phyloP scores from a whole-genome alignment of 345 rosid genomes.

The Erysimum cheiranthoides region DNA sequence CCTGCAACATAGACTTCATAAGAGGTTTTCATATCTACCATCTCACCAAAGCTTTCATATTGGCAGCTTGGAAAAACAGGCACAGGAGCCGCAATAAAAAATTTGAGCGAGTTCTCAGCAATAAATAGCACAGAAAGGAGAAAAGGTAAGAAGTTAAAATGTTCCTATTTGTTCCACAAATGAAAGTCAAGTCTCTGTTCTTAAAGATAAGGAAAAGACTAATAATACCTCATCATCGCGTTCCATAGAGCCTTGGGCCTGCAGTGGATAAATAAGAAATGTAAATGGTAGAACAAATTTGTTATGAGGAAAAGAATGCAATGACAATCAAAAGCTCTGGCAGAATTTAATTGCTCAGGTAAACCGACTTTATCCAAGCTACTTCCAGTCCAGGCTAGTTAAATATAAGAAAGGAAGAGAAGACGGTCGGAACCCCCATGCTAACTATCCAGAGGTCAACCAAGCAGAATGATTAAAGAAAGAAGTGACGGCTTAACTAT shows the following conservation, averaged over 20 bases:
- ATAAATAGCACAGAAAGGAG: slow-evolving; percentile 25
- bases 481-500: neutral
- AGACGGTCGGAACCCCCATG: slow-evolving; percentile 2
- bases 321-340: slow-evolving; percentile 6
- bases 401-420: slow-evolving; percentile 29
- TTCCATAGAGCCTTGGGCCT: slow-evolving; percentile 80
- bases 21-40: slow-evolving; percentile 37
- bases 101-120: neutral
- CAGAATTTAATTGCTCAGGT: slow-evolving; percentile 8
- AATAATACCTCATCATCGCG: slow-evolving; percentile 89
- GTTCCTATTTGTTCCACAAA: slow-evolving; percentile 8
- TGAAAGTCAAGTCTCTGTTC: neutral
- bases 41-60: slow-evolving; percentile 27
- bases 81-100: neutral
- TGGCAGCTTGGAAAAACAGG: slow-evolving; percentile 23
- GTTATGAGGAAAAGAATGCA: slow-evolving; percentile 21
- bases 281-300: slow-evolving; percentile 5
- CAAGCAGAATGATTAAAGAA: slow-evolving; percentile 24
- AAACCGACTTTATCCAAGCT: slow-evolving; percentile 17
- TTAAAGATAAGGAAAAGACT: slow-evolving; percentile 3
- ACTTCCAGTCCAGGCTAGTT: slow-evolving; percentile 23
- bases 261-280: slow-evolving; percentile 46
- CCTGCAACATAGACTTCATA: slow-evolving; percentile 57
- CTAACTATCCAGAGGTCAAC: slow-evolving; percentile 24
- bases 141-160: neutral